These are phyloP conservation scores for Flaveria brownii DNA, from an alignment of 129 eudicot genomes.

Conservation along the genomic window DNA sequence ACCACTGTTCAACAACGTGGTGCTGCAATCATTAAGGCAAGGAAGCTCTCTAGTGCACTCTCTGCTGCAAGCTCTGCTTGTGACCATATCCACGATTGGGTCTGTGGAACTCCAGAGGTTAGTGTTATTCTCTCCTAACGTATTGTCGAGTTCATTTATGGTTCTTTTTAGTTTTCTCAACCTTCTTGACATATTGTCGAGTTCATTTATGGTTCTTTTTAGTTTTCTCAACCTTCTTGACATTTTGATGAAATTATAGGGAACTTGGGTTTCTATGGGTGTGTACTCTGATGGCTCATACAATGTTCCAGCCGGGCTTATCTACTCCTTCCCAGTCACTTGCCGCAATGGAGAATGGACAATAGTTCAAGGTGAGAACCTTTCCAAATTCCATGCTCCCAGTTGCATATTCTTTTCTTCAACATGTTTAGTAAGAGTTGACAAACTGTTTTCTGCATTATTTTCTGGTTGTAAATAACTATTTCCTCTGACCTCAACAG, in stretches of 20 bases:
- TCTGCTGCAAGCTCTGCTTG: constrained; percentile 99
- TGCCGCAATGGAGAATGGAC: constrained; percentile 88
- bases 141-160: not conserved
- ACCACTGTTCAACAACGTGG: constrained; percentile 95
- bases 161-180: not conserved
- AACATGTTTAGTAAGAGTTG: not conserved
- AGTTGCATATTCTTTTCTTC: not conserved
- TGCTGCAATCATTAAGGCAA: constrained; percentile 96
- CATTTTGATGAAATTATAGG: constrained; percentile 42
- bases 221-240: not conserved
- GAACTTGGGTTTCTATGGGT: constrained; percentile 98
- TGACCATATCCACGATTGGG: constrained; percentile 98
- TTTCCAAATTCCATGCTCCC: not conserved
- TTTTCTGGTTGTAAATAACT: not conserved
- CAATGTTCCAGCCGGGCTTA: constrained; percentile 92
- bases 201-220: not conserved
- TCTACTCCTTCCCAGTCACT: constrained; percentile 95
- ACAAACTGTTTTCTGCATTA: not conserved
- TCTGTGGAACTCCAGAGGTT: constrained; percentile 98
- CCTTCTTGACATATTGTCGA: not conserved
- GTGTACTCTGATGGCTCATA: constrained; percentile 98
- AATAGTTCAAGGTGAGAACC: constrained; percentile 76
- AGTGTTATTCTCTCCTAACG: constrained; percentile 1
- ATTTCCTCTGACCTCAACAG: not conserved
- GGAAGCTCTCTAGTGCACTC: constrained; percentile 96